Evolutionary conservation across 2,329 filamentous ascomycete genomes (phyloP), one percentile per base, ranked within the genome.

Genomic region (Erysiphe pulchra): DNA sequence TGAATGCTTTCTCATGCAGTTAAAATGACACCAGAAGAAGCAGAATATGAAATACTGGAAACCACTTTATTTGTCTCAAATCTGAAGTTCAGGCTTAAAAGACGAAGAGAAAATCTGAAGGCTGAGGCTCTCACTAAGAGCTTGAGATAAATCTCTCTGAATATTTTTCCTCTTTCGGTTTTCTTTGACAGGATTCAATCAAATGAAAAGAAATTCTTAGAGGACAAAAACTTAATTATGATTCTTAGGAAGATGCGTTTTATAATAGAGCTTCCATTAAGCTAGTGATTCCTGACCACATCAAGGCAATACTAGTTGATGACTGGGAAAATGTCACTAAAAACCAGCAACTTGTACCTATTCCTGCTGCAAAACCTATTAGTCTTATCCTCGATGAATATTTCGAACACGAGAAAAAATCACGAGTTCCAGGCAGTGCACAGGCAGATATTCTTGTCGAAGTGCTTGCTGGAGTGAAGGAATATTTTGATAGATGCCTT

Each of bases 271-370:
- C 87, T 17, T 83, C 84, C 16, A 79, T 98, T 55, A 82, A 84
- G 54, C 71, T 98, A 38, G 70, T 77, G 44, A 76, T 95, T 51
- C 85, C 90, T 0, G 90, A 95, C 57, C 75, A 80, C 52, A 69
- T 98, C 52, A 94, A 95, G 65, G 83, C 81, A 14, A 71, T 92
- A 50, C 73, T 98, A 2, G 90, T 98, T 18, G 90, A 98, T 59
- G 90, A 98, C 60, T 98, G 90, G 90, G 90, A 98, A 61, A 92
- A 94, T 55, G 77, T 98, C 50, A 98, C 90, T 47, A 95, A 94
- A 64, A 90, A 92, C 58, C 75, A 84, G 53, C 82, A 87, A 57
- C 75, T 95, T 4, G 83, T 94, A 31, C 77, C 82, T 1, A 67
- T 98, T 14, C 90, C 90, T 0, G 77, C 84, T 42, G 67, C 70